Evolutionary conservation across 164 flowering plant species (phyloP), one percentile per base, ranked within the genome.

Genomic region (Cinnamomum chago): DNA sequence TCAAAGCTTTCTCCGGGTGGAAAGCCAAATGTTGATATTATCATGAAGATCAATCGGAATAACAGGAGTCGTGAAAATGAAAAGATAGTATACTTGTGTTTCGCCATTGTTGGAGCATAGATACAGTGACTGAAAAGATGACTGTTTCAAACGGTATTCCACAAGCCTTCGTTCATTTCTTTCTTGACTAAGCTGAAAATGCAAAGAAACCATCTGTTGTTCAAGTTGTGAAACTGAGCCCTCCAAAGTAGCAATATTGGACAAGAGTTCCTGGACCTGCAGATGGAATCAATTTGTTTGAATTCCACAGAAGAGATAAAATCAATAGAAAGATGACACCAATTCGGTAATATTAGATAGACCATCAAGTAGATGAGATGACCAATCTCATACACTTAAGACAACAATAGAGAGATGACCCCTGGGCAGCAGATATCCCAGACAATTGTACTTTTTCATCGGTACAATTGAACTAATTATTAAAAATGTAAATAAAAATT

Each of bases 151-250:
- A 74, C 69, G 85, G 68, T 87, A 88, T 73, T 92, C 94, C 47
- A 83, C 89, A 74, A 90, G 91, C 73, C 85, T 85, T 23, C 92
- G 81, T 78, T 92, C 97, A 83, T 90, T 92, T 83, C 91, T 88
- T 79, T 92, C 97, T 81, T 90, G 91, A 84, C 88, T 84, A 71
- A 92, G 86, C 76, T 85, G 88, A 77, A 81, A 88, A 76, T 90
- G 87, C 78, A 92, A 81, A 70, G 91, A 85, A 55, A 90, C 81
- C 77, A 82, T 81, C 81, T 92, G 85, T 75, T 87, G 71, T 76
- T 92, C 92, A 64, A 92, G 94, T 51, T 83, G 81, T 67, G 88
- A 86, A 73, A 90, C 84, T 27, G 89, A 70, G 68, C n/a, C 83
- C 80, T 90, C 97, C 83, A 92, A 70, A 7, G 72, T 70, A 47